phyloP scores from a whole-genome alignment of 1,284 basidiomycete genomes.

The Microbotryum lychnidis-dioicae region DNA sequence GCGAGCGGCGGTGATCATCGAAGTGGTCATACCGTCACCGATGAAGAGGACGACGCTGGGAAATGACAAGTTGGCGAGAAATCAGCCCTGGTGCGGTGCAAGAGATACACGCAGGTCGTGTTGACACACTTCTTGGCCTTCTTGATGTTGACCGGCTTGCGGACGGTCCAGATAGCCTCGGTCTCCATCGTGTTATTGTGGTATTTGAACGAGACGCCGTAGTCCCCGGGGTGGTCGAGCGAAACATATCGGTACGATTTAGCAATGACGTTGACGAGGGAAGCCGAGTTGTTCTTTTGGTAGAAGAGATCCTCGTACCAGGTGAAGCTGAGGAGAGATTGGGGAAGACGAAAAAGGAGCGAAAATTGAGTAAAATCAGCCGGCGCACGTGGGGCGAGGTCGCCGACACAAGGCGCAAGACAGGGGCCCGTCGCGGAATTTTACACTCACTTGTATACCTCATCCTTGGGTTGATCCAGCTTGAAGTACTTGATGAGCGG shows the following conservation, averaged over 20 bases:
- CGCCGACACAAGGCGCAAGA: not conserved
- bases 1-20: conserved; percentile 38
- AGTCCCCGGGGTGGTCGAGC: conserved; percentile 37
- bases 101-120: no score
- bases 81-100: no score
- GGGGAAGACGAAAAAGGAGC: conserved; percentile 39
- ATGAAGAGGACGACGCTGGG: conserved; percentile 41
- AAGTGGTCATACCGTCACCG: conserved; percentile 30
- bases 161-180: conserved; percentile 40
- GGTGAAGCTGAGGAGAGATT: conserved; percentile 10
- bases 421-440: conserved; percentile 1
- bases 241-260: conserved; percentile 42
- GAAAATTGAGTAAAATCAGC: not conserved
- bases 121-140: conserved; percentile 33
- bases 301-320: conserved; percentile 40
- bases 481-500: conserved; percentile 39
- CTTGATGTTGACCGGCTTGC: conserved; percentile 34
- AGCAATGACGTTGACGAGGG: conserved; percentile 42
- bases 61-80: no score
- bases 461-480: conserved; percentile 33
- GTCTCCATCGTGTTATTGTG: conserved; percentile 35
- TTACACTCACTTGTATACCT: conserved; percentile 17
- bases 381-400: not conserved
- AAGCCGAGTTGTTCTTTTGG: conserved; percentile 35
- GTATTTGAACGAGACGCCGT: conserved; percentile 21